Evolutionary conservation across 805 yeast genomes (phyloP).

Genomic region (Diddensiella santjacobensis): DNA sequence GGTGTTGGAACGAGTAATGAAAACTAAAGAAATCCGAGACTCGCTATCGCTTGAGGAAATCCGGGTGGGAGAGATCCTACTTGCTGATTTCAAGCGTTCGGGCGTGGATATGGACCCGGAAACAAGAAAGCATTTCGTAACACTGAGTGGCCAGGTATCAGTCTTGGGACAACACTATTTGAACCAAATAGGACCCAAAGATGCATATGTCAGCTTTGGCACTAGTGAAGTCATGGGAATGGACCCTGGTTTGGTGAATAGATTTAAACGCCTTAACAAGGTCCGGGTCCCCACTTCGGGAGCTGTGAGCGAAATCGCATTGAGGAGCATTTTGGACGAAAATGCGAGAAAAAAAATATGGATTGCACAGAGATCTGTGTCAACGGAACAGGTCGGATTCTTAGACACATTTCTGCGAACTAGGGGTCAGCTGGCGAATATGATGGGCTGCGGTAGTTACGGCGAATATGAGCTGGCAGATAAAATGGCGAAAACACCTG

Average conservation of each 20-base stretch:
- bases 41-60: conserved; percentile 68
- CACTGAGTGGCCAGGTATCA: conserved; percentile 75
- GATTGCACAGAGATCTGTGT: conserved; percentile 66
- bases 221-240: conserved; percentile 30
- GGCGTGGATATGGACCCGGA: conserved; percentile 75
- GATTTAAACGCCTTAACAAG: conserved; percentile 34
- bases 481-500: conserved; percentile 84
- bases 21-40: conserved; percentile 34
- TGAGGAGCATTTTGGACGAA: conserved; percentile 55
- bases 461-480: conserved; percentile 80
- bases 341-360: conserved; percentile 64
- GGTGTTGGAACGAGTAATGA: conserved; percentile 54
- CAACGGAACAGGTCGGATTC: conserved; percentile 55
- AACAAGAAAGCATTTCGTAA: conserved; percentile 66
- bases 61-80: conserved; percentile 73
- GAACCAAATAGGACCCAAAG: conserved; percentile 40
- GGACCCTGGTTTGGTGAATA: conserved; percentile 29
- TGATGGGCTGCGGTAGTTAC: conserved; percentile 67
- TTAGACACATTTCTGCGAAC: conserved; percentile 58
- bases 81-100: conserved; percentile 83
- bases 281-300: conserved; percentile 59
- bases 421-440: conserved; percentile 65
- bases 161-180: conserved; percentile 74
- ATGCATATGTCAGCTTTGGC: conserved; percentile 23
- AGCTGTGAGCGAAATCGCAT: conserved; percentile 57